Evolutionary conservation across 805 yeast species (phyloP).

Genomic region (Zygosaccharomyces siamensis): DNA sequence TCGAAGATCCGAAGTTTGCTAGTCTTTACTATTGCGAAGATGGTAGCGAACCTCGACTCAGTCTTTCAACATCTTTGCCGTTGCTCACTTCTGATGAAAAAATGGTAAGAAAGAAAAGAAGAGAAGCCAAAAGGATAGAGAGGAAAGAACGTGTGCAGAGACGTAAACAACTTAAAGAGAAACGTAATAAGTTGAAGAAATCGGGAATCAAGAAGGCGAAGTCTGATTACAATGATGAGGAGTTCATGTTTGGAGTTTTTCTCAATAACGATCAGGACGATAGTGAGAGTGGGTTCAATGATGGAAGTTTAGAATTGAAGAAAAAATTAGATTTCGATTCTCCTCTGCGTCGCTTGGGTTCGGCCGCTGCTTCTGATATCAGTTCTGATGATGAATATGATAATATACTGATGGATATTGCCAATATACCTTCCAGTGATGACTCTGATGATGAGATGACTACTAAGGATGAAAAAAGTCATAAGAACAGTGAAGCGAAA

Average conservation of each 20-base stretch:
- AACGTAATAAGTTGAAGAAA: constrained; percentile 17
- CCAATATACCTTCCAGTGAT: constrained; percentile 35
- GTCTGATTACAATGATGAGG: constrained; percentile 36
- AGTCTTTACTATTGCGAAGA: constrained; percentile 32
- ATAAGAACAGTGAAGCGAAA: constrained; percentile 36
- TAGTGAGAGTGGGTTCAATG: constrained; percentile 5
- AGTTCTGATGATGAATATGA: constrained; percentile 34
- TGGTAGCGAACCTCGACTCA: constrained; percentile 32
- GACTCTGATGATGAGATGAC: constrained; percentile 34
- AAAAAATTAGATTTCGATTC: constrained; percentile 20
- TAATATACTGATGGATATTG: constrained; percentile 33
- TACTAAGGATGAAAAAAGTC: constrained; percentile 32
- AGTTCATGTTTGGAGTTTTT: constrained; percentile 33
- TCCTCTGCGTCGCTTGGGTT: constrained; percentile 23
- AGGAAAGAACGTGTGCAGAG: constrained; percentile 29
- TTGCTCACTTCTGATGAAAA: constrained; percentile 31
- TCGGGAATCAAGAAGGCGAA: constrained; percentile 34
- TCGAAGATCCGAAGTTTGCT: constrained; percentile 39
- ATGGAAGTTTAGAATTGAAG: neutral
- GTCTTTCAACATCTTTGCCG: constrained; percentile 34
- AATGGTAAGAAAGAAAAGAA: constrained; percentile 22
- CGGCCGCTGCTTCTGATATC: constrained; percentile 22
- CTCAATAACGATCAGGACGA: constrained; percentile 32
- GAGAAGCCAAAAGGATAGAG: constrained; percentile 30
- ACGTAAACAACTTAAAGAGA: constrained; percentile 22